These are phyloP conservation scores for Penicillium decumbens DNA, from an alignment of 2,329 filamentous ascomycete genomes.

Conservation along the genomic window DNA sequence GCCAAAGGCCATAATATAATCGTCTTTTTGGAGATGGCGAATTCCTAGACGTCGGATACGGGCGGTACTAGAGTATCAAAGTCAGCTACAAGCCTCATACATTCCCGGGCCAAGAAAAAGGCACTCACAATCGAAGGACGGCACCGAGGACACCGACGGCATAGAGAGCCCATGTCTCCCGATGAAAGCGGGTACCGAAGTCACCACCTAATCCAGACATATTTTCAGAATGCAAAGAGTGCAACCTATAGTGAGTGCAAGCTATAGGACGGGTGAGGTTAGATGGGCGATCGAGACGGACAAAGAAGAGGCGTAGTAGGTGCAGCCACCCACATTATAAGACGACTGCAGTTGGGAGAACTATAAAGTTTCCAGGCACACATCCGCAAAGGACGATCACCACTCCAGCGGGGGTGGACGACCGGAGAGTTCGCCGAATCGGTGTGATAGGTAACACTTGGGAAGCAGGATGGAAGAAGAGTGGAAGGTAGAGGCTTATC, in stretches of 20 bases:
- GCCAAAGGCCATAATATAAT: conserved; percentile 53
- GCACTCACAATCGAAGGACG: conserved; percentile 39
- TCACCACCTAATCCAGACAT: conserved; percentile 30
- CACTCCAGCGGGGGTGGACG: conserved; percentile 3
- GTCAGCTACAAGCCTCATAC: neutral
- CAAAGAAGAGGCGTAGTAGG: neutral
- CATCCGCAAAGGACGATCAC: conserved; percentile 16
- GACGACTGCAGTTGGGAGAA: neutral
- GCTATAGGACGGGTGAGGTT: conserved; percentile 5
- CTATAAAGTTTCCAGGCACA: conserved; percentile 13
- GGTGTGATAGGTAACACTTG: conserved; percentile 11
- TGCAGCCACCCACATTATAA: conserved; percentile 19
- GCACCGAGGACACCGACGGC: conserved; percentile 37
- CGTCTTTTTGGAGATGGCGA: conserved; percentile 51
- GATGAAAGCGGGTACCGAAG: conserved; percentile 17
- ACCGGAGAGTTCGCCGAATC: conserved; percentile 9
- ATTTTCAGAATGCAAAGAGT: conserved; percentile 19
- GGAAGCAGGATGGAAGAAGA: conserved; percentile 3
- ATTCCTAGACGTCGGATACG: conserved; percentile 44
- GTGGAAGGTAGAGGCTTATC: conserved; percentile 11
- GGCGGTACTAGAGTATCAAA: conserved; percentile 28
- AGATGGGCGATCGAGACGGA: conserved; percentile 1
- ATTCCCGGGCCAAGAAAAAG: conserved; percentile 5
- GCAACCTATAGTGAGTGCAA: conserved; percentile 6
- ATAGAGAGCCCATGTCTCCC: conserved; percentile 43